Conservation (phyloP, 2,329 filamentous ascomycete species). For the Trichoderma gracile region DNA sequence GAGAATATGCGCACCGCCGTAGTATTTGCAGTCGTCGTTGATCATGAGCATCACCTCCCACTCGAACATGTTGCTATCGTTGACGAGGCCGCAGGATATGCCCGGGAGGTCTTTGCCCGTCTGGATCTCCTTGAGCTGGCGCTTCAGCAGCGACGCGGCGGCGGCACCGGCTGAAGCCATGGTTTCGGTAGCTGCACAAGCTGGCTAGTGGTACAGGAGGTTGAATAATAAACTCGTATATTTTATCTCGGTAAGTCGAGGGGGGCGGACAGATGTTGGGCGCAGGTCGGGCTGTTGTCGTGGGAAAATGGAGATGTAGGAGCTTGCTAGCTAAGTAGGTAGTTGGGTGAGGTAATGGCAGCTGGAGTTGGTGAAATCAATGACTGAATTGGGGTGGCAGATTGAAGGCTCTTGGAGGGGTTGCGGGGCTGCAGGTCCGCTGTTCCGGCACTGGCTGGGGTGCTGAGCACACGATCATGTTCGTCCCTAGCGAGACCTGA, state of each 20-base stretch:
- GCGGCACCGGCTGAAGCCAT: constrained; percentile 50
- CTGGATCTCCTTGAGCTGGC: constrained; percentile 94
- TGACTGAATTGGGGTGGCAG: background rate
- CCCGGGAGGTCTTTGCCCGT: constrained; percentile 86
- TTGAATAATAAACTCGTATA: background rate
- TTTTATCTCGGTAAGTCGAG: background rate
- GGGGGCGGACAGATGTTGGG: too few species aligned
- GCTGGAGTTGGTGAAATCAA: background rate
- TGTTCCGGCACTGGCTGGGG: constrained; percentile 14
- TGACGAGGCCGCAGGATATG: constrained; percentile 87
- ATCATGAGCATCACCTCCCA: constrained; percentile 99
- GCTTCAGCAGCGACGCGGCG: constrained; percentile 71
- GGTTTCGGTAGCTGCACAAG: constrained; percentile 33
- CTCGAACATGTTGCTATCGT: constrained; percentile 86
- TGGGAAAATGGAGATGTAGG: background rate
- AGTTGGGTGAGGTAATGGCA: too few species aligned
- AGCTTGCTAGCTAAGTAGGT: background rate
- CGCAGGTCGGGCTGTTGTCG: background rate
- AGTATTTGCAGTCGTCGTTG: constrained; percentile 88
- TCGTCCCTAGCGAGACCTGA: background rate
- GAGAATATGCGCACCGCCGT: constrained; percentile 66
- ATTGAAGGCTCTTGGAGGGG: background rate
- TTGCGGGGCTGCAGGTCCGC: constrained; percentile 8
- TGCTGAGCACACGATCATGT: constrained; percentile 5
- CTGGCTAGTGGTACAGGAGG: background rate